Base-by-base conservation (phyloP, 805 yeast genomes). In the Maudiozyma saulgeensis region DNA sequence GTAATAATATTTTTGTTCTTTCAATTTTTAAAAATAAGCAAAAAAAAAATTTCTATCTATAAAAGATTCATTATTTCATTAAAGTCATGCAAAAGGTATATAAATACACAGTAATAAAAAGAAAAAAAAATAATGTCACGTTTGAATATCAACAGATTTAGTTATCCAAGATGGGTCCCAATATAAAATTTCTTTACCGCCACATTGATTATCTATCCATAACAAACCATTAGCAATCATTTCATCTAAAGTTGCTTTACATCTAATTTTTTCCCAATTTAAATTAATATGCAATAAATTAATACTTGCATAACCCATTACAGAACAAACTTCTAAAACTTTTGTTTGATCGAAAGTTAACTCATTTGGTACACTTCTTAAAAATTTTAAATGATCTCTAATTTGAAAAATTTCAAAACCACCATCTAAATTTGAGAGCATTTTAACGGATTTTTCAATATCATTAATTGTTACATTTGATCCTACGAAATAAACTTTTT, bases 191-290 rank as follows among this genome's bases (percentile, higher is more conserved):
- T 77, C 82, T 1, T 62, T 65, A 13, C 57, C 52, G 1, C 56
- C 67, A 2, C 67, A 67, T 46, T 76, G 82, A 6, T 68, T 66
- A 62, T 90, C 98, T 0, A 89, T 69, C 99, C 99, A 91, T 13
- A 91, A 68, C 48, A 88, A 72, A 3, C 98, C 97, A 46, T 75
- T 75, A 53, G 84, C 73, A 1, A 90, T 84, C 87, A 91, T 81
- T 43, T 85, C 91, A 38, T 85, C 82, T 5, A 91, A 60, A 4
- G 81, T 82, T 0, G 80, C 68, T 53, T 74, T 74, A 47, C 86
- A 75, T 49, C 96, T 70, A 2, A 77, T 69, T 2, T 61, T 60
- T 45, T 76, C 79, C 99, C 99, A 91, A 1, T 74, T 73, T 51
- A 82, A 77, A 60, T 91, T 93, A 56, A 84, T 96, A 13, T 75